Evolutionary conservation across 139 green algal species (phyloP).

Genomic region (Eudorina sp.): DNA sequence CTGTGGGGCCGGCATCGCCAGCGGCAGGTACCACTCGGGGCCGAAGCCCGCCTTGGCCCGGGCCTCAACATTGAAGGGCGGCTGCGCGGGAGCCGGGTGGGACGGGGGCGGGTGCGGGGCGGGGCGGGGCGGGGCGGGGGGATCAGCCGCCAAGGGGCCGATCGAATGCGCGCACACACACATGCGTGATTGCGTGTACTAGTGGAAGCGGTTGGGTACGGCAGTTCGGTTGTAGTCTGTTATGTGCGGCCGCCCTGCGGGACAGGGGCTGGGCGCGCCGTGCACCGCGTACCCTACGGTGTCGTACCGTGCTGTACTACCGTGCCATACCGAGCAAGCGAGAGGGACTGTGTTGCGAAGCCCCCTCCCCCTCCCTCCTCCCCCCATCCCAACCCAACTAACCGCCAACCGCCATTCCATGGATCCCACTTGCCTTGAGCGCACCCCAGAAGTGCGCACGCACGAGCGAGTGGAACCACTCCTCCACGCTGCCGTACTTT

Average conservation of each 20-base stretch:
- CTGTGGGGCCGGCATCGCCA: slow-evolving; percentile 28
- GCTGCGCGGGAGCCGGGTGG: slow-evolving; percentile 58
- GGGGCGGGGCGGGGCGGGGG: background rate
- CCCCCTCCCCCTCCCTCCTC: too few species aligned
- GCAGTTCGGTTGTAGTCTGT: too few species aligned
- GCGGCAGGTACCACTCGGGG: slow-evolving; percentile 80
- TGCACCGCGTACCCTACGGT: background rate
- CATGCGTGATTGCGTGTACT: too few species aligned
- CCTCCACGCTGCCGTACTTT: slow-evolving; percentile 64
- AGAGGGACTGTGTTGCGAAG: background rate
- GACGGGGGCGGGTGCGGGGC: background rate
- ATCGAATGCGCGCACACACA: background rate
- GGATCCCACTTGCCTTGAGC: slow-evolving; percentile 66
- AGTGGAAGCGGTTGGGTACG: too few species aligned
- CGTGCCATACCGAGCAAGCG: background rate
- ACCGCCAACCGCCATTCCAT: background rate
- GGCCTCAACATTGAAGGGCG: slow-evolving; percentile 91
- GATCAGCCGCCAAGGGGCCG: background rate
- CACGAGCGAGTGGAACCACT: slow-evolving; percentile 86
- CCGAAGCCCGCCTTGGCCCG: slow-evolving; percentile 79
- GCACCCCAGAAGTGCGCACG: slow-evolving; percentile 79
- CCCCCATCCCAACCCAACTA: background rate
- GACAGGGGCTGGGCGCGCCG: too few species aligned
- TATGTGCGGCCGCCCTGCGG: too few species aligned
- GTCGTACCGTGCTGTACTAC: background rate